A percentile compares a stretch with the other conserved stretches of the same genome.
These are phyloP conservation scores for Cladosporium sp. DNA, from an alignment of 2,329 filamentous ascomycete species.

Conservation along the genomic window DNA sequence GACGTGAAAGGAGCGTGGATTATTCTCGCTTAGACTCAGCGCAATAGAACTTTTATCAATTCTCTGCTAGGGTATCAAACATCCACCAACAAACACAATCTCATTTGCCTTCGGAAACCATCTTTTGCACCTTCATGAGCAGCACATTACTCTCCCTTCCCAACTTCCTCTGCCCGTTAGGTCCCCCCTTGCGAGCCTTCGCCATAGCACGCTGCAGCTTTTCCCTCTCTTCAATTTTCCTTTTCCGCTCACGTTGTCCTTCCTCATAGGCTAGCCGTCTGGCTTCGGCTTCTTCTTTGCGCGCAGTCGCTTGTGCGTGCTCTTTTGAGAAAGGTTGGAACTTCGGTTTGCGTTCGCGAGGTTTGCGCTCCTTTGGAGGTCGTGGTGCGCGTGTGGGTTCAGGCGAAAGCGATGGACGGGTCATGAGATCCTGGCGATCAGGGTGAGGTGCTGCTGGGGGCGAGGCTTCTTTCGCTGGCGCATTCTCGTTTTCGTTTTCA, in stretches of 20 bases:
- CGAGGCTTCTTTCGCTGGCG: neutral
- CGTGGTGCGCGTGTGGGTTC: constrained; percentile 15
- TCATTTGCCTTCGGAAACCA: constrained; percentile 49
- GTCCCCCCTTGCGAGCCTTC: constrained; percentile 56
- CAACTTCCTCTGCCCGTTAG: constrained; percentile 71
- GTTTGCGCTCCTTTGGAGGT: constrained; percentile 22
- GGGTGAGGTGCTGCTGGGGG: constrained; percentile 46
- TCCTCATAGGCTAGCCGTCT: constrained; percentile 57
- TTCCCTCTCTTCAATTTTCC: constrained; percentile 58
- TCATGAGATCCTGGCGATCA: constrained; percentile 30
- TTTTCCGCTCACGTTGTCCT: constrained; percentile 55
- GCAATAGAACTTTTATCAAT: neutral
- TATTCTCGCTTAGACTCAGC: no score
- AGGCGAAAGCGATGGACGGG: constrained; percentile 8
- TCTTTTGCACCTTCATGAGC: constrained; percentile 70
- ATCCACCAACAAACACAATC: neutral
- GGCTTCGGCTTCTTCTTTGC: constrained; percentile 61
- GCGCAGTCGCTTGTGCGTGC: constrained; percentile 29
- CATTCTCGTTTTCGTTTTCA: neutral
- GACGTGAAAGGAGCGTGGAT: no score
- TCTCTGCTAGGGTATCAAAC: constrained; percentile 7
- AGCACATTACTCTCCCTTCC: constrained; percentile 76
- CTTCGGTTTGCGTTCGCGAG: constrained; percentile 11
- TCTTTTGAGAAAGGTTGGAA: constrained; percentile 12
- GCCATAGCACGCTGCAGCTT: constrained; percentile 65